These are phyloP conservation scores for Fusarium nelsonii DNA, from an alignment of 2,329 filamentous ascomycete species.

Conservation along the genomic window DNA sequence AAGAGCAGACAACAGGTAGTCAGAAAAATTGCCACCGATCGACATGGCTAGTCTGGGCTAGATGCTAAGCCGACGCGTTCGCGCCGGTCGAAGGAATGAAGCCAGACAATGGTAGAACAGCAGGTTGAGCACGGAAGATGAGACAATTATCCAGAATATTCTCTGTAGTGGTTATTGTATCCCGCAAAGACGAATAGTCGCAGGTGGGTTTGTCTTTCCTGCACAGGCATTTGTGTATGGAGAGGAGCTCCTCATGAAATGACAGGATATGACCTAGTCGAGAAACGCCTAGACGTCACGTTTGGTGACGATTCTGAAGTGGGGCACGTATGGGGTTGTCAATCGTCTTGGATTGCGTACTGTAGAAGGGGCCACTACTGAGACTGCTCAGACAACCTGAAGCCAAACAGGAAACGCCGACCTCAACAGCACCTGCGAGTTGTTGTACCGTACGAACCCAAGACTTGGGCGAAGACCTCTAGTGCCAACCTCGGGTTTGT, in stretches of 20 bases:
- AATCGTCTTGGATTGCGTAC: conserved; percentile 19
- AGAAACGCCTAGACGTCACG: conserved; percentile 7
- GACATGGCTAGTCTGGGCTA: conserved; percentile 39
- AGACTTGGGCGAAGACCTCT: not conserved
- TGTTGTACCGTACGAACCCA: not conserved
- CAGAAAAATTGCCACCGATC: conserved; percentile 42
- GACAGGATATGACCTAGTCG: not conserved
- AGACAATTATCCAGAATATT: not conserved
- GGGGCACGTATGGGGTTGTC: conserved; percentile 22
- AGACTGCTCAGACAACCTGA: conserved; percentile 23
- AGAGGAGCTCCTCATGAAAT: conserved; percentile 1
- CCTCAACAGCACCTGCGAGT: conserved; percentile 11
- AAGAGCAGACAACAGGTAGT: not conserved
- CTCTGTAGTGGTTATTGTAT: not conserved
- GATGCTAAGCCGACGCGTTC: conserved; percentile 25
- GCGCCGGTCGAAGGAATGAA: conserved; percentile 19
- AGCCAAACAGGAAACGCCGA: conserved; percentile 35
- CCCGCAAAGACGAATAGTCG: not conserved
- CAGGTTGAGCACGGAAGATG: conserved; percentile 11
- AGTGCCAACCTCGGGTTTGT: conserved; percentile 13
- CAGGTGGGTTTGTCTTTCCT: not conserved
- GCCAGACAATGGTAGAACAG: conserved; percentile 9
- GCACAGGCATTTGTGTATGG: not conserved
- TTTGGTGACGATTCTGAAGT: conserved; percentile 36
- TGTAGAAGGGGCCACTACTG: conserved; percentile 19